Percentiles rank a stretch among this genome's conserved stretches.
These are phyloP conservation scores for Boletus rubescentipes DNA, from an alignment of 768 basidiomycete species.

Conservation along the genomic window DNA sequence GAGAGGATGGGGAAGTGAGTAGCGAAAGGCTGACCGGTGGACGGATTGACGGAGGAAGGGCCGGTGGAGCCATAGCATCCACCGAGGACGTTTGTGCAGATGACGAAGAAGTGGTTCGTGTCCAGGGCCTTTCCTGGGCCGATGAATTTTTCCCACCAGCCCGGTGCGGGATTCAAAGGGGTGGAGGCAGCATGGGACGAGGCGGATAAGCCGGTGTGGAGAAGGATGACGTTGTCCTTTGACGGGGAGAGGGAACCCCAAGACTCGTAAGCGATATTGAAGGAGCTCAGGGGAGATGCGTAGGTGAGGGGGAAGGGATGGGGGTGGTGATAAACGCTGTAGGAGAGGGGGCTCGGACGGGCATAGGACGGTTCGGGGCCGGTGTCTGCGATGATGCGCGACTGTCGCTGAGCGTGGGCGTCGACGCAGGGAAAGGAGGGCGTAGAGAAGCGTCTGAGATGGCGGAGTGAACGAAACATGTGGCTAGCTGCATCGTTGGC, in stretches of 20 bases:
- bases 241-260: slow-evolving; percentile 86
- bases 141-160: slow-evolving; percentile 99
- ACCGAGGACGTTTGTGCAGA: slow-evolving; percentile 96
- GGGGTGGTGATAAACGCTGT: slow-evolving; percentile 64
- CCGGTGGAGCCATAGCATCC: slow-evolving; percentile 98
- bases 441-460: background rate
- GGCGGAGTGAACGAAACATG: background rate
- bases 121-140: slow-evolving; percentile 93
- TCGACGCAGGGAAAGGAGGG: slow-evolving; percentile 74
- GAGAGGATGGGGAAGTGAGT: slow-evolving; percentile 90
- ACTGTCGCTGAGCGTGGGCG: slow-evolving; percentile 72
- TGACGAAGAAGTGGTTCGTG: slow-evolving; percentile 87
- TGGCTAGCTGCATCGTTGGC: too few relatives aligned
- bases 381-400: slow-evolving; percentile 47
- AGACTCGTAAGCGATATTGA: slow-evolving; percentile 95
- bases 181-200: slow-evolving; percentile 94
- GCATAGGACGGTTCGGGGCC: slow-evolving; percentile 86
- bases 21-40: slow-evolving; percentile 71
- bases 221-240: slow-evolving; percentile 86
- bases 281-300: slow-evolving; percentile 57
- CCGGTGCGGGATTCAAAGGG: slow-evolving; percentile 67
- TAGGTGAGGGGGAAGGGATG: slow-evolving; percentile 66
- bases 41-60: slow-evolving; percentile 78
- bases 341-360: slow-evolving; percentile 72
- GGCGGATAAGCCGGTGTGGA: slow-evolving; percentile 95